These are phyloP conservation scores for Quercus robur DNA, from an alignment of 306 rosid species.

Conservation along the genomic window DNA sequence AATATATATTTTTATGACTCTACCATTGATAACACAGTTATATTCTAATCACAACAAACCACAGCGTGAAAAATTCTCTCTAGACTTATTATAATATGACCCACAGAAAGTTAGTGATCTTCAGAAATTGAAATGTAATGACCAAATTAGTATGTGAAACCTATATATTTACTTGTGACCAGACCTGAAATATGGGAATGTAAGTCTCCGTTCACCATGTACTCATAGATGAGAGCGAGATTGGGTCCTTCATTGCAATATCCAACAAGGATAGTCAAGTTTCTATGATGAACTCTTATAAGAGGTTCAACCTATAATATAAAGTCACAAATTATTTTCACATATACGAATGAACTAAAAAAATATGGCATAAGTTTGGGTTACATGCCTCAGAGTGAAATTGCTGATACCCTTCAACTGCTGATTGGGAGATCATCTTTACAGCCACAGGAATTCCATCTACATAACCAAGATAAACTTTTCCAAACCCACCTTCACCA, in stretches of 20 bases:
- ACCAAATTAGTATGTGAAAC: too few species aligned
- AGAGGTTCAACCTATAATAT: constrained; percentile 22
- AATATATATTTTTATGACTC: too few species aligned
- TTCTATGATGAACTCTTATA: constrained; percentile 34
- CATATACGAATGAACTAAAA: neutral
- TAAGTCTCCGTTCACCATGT: constrained; percentile 33
- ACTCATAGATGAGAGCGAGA: constrained; percentile 33
- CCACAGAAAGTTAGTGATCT: too few species aligned
- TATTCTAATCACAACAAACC: too few species aligned
- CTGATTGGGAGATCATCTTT: constrained; percentile 42
- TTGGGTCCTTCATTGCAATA: constrained; percentile 31
- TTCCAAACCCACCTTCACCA: constrained; percentile 52
- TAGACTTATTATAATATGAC: too few species aligned
- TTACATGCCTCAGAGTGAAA: constrained; percentile 51
- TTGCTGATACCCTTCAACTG: constrained; percentile 43
- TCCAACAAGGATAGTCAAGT: constrained; percentile 31
- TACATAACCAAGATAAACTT: constrained; percentile 40
- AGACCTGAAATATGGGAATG: constrained; percentile 31
- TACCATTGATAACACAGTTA: too few species aligned
- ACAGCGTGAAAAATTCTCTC: too few species aligned
- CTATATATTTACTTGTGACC: neutral
- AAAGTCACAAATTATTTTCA: neutral
- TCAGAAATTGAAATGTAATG: too few species aligned
- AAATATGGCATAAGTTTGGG: neutral
- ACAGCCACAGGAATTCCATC: constrained; percentile 50